Conservation (phyloP, 2,329 filamentous ascomycete genomes). For the Dactylellina sp. region DNA sequence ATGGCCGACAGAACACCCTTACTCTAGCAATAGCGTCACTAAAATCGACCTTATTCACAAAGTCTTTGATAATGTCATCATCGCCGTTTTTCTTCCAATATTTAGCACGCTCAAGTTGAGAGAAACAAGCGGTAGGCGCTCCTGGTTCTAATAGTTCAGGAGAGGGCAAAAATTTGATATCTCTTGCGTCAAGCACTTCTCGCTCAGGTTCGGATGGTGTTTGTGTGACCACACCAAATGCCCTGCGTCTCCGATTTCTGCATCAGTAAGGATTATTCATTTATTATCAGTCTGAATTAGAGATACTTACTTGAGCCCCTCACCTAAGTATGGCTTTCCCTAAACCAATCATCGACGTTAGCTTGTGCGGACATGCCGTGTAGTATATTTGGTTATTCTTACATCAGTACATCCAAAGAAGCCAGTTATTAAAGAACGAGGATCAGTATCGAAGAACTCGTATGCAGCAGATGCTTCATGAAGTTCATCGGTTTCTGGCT, state of each 20-base stretch:
- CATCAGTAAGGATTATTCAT: conserved; percentile 42
- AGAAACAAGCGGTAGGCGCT: conserved; percentile 46
- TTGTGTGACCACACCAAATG: conserved; percentile 54
- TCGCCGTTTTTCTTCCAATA: conserved; percentile 45
- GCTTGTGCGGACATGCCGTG: background rate
- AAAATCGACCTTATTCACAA: conserved; percentile 51
- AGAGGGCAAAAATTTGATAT: background rate
- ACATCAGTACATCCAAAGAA: conserved; percentile 54
- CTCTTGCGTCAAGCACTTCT: conserved; percentile 20
- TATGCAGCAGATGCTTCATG: conserved; percentile 23
- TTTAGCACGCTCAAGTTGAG: conserved; percentile 44
- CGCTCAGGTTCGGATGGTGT: conserved; percentile 39
- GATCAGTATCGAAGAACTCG: conserved; percentile 48
- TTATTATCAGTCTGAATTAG: background rate
- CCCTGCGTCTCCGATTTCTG: conserved; percentile 51
- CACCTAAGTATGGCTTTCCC: conserved; percentile 50
- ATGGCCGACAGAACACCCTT: conserved; percentile 42
- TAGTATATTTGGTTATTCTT: conserved; percentile 1
- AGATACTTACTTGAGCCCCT: conserved; percentile 55
- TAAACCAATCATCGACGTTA: conserved; percentile 13
- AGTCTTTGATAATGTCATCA: conserved; percentile 50
- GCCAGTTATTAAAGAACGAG: conserved; percentile 33
- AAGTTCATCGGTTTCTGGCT: conserved; percentile 30
- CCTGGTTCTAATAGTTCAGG: conserved; percentile 42
- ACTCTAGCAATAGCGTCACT: conserved; percentile 39